Conservation (phyloP, 768 basidiomycete species). For the Pisolithus marmoratus region DNA sequence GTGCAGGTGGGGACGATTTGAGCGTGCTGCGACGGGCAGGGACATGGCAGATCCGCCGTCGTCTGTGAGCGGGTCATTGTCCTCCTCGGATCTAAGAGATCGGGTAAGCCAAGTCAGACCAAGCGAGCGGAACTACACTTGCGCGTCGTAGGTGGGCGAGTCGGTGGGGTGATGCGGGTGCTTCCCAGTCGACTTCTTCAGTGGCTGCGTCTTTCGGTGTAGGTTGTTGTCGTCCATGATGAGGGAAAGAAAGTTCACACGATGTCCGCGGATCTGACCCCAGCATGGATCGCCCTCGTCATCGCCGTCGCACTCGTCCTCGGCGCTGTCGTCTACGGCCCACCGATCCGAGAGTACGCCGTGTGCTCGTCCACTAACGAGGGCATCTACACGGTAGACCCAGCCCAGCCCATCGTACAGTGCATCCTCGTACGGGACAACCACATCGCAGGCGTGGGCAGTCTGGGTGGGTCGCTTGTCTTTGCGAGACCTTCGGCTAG, state of each 20-base stretch:
- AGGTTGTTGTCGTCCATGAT: conserved; percentile 29
- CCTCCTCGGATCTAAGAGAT: conserved; percentile 66
- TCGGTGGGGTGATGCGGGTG: conserved; percentile 44
- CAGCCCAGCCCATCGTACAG: conserved; percentile 43
- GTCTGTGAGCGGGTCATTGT: conserved; percentile 83
- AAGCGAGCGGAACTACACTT: conserved; percentile 19
- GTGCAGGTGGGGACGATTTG: conserved; percentile 24
- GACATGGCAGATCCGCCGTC: conserved; percentile 55
- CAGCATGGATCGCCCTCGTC: not conserved
- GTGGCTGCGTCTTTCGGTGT: conserved; percentile 29
- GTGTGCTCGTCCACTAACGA: conserved; percentile 45
- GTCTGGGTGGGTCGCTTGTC: conserved; percentile 33
- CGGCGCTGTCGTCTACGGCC: not conserved
- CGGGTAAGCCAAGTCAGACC: conserved; percentile 6
- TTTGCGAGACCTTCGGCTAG: too few relatives aligned
- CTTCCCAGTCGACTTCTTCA: conserved; percentile 67
- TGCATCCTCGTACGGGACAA: conserved; percentile 54
- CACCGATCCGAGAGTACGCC: conserved; percentile 32
- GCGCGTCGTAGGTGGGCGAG: conserved; percentile 77
- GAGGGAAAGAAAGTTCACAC: not conserved
- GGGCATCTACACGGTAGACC: conserved; percentile 69
- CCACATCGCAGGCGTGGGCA: conserved; percentile 44
- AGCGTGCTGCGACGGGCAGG: conserved; percentile 28
- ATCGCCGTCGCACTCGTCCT: not conserved
- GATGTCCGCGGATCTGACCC: too few relatives aligned